Conservation (phyloP, 805 yeast genomes). For the Scheffersomyces stipitis region DNA sequence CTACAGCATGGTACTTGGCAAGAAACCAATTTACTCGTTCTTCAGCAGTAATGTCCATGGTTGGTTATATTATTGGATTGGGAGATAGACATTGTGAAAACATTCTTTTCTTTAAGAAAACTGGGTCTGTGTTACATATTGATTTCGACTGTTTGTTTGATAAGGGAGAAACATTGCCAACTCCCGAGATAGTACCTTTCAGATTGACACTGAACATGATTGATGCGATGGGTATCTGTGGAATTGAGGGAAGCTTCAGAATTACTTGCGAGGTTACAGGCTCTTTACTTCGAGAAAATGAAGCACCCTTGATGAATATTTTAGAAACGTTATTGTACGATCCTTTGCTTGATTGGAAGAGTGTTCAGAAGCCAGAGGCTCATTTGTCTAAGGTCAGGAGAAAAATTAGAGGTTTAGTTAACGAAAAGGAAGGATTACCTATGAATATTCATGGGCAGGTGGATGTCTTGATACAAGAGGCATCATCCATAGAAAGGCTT, state of each 20-base stretch:
- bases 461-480: conserved; percentile 81
- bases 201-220: conserved; percentile 84
- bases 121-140: conserved; percentile 85
- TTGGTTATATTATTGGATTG: conserved; percentile 88
- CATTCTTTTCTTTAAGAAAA: conserved; percentile 65
- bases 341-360: conserved; percentile 80
- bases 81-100: conserved; percentile 98
- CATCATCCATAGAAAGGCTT: conserved; percentile 68
- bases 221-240: conserved; percentile 86
- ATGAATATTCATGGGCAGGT: conserved; percentile 92
- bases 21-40: conserved; percentile 74
- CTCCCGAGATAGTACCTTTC: conserved; percentile 95
- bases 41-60: conserved; percentile 95
- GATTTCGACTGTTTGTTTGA: conserved; percentile 97
- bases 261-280: conserved; percentile 83
- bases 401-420: conserved; percentile 80
- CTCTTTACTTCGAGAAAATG: conserved; percentile 69
- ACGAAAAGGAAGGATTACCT: conserved; percentile 76
- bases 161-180: conserved; percentile 66
- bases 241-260: conserved; percentile 88
- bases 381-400: conserved; percentile 72
- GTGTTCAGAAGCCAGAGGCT: conserved; percentile 53
- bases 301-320: conserved; percentile 82
- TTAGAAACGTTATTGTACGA: conserved; percentile 92
- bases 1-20: conserved; percentile 81